Evolutionary conservation across 2,329 filamentous ascomycete species (phyloP).

Genomic region (Dactylellina haptotyla): DNA sequence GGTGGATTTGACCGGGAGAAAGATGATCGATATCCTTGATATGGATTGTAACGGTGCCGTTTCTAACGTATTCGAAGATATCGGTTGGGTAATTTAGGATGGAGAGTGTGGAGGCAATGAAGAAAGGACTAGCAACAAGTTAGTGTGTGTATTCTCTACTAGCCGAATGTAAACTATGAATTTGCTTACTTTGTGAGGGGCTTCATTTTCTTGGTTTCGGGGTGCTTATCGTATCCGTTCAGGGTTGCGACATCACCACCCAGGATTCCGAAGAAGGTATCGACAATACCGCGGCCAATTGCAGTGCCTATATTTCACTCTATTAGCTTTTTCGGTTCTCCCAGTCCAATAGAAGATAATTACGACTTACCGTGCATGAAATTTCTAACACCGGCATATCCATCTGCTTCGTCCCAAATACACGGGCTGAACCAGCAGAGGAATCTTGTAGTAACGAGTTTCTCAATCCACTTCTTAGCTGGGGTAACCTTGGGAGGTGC

Average conservation of each 20-base stretch:
- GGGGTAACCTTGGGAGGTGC: slow-evolving; percentile 72
- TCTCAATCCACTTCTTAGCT: slow-evolving; percentile 74
- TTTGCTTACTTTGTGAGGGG: slow-evolving; percentile 63
- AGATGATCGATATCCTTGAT: slow-evolving; percentile 67
- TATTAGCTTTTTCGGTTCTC: slow-evolving; percentile 65
- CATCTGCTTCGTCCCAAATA: slow-evolving; percentile 74
- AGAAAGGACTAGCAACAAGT: slow-evolving; percentile 62
- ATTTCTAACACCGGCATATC: slow-evolving; percentile 67
- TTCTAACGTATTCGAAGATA: slow-evolving; percentile 69
- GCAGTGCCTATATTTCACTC: slow-evolving; percentile 61
- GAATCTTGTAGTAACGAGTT: slow-evolving; percentile 73
- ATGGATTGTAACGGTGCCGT: slow-evolving; percentile 67
- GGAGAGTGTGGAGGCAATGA: slow-evolving; percentile 67
- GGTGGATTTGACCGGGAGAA: slow-evolving; percentile 64
- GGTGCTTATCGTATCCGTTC: slow-evolving; percentile 68
- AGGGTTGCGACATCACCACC: slow-evolving; percentile 67
- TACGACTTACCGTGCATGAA: slow-evolving; percentile 69
- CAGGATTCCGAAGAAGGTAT: slow-evolving; percentile 61
- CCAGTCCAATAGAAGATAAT: slow-evolving; percentile 60
- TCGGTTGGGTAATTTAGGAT: slow-evolving; percentile 71
- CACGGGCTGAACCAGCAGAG: slow-evolving; percentile 80
- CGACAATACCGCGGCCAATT: slow-evolving; percentile 26
- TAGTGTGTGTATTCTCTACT: background rate
- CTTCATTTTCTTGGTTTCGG: slow-evolving; percentile 67
- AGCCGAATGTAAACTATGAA: background rate